These are phyloP conservation scores for Nematodospora anomalae DNA, from an alignment of 1,139 yeast species.

Conservation along the genomic window DNA sequence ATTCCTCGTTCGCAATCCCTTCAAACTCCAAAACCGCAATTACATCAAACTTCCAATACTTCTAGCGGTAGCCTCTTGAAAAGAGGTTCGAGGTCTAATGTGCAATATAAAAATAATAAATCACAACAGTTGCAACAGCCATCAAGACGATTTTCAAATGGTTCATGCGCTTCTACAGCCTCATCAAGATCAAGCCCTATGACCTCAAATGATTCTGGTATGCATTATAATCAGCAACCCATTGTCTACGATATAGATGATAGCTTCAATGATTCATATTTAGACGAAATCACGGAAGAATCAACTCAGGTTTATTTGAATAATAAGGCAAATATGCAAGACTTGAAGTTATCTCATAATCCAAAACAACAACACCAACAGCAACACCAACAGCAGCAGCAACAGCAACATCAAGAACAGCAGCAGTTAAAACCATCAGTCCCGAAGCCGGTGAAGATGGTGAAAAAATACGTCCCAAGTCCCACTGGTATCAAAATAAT, in stretches of 20 bases:
- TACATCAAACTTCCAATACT: conserved; percentile 4
- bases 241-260: conserved; percentile 29
- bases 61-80: conserved; percentile 19
- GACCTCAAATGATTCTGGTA: conserved; percentile 10
- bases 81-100: conserved; percentile 15
- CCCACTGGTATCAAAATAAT: conserved; percentile 49
- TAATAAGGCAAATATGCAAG: conserved; percentile 27
- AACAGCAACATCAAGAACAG: no score
- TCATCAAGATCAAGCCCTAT: conserved; percentile 11
- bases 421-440: conserved; percentile 1
- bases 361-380: conserved; percentile 5
- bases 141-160: conserved; percentile 17
- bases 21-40: conserved; percentile 4
- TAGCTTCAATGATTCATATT: conserved; percentile 28
- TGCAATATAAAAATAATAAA: conserved; percentile 5
- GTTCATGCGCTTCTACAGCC: conserved; percentile 16
- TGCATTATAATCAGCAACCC: conserved; percentile 8
- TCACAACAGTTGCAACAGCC: conserved; percentile 10
- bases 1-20: conserved; percentile 7
- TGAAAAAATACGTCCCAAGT: conserved; percentile 49
- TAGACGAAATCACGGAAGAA: conserved; percentile 32
- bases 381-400: conserved; percentile 1
- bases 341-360: conserved; percentile 21
- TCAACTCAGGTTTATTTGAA: conserved; percentile 18
- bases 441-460: conserved; percentile 34